phyloP scores from a whole-genome alignment of 805 yeast genomes.

The Martiniozyma abietophila region DNA sequence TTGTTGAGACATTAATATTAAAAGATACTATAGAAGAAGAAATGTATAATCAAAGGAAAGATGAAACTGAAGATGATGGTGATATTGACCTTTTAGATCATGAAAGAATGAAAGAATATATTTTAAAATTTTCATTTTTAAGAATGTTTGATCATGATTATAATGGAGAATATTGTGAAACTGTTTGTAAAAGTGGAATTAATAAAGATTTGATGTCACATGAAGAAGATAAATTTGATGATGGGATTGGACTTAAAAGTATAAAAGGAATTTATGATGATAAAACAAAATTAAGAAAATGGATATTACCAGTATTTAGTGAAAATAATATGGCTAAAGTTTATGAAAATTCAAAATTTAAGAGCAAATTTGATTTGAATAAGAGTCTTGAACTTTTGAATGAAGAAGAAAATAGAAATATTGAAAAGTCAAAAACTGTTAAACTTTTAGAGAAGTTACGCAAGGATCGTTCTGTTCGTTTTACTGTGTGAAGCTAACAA shows the following conservation, averaged over 20 bases:
- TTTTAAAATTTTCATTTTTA: constrained; percentile 42
- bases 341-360: constrained; percentile 10
- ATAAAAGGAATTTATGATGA: constrained; percentile 12
- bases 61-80: constrained; percentile 15
- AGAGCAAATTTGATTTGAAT: constrained; percentile 3
- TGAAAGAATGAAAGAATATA: constrained; percentile 46
- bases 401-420: constrained; percentile 3
- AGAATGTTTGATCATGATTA: constrained; percentile 30
- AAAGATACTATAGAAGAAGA: constrained; percentile 60
- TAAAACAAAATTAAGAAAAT: constrained; percentile 12
- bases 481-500: constrained; percentile 8
- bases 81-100: constrained; percentile 45
- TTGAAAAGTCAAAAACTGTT: constrained; percentile 3
- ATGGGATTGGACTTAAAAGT: constrained; percentile 13
- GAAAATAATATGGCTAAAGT: constrained; percentile 22
- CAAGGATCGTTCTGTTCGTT: constrained; percentile 14
- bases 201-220: constrained; percentile 1
- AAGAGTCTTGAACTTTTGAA: constrained; percentile 9
- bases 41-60: constrained; percentile 37
- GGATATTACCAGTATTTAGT: constrained; percentile 32
- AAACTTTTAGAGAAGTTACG: constrained; percentile 13
- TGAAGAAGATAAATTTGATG: constrained; percentile 12
- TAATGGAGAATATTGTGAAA: constrained; percentile 9
- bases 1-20: constrained; percentile 59
- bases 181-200: constrained; percentile 14